These are phyloP conservation scores for Aspergillus puulaauensis DNA, from an alignment of 2,329 filamentous ascomycete genomes.

Conservation along the genomic window DNA sequence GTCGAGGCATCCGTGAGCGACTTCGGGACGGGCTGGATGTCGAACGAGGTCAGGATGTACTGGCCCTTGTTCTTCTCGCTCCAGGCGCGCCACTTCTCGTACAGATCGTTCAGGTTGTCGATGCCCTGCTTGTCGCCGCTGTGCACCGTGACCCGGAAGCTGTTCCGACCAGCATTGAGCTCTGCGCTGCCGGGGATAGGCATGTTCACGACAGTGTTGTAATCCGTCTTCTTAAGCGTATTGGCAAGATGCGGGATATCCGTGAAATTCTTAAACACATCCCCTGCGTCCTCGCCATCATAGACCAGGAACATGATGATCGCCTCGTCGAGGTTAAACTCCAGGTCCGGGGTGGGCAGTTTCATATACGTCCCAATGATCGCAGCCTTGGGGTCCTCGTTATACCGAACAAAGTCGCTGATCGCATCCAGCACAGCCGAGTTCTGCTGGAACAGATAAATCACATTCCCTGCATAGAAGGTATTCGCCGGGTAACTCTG, in stretches of 20 bases:
- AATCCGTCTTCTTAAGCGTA: slow-evolving; percentile 1
- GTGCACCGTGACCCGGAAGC: slow-evolving; percentile 8
- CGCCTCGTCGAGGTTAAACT: slow-evolving; percentile 6
- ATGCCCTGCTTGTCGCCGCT: not conserved
- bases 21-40: slow-evolving; percentile 8
- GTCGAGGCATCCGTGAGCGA: slow-evolving; percentile 8
- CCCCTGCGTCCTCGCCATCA: not conserved
- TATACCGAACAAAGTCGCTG: slow-evolving; percentile 3
- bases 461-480: slow-evolving; percentile 3
- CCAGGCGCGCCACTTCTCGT: slow-evolving; percentile 4
- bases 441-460: slow-evolving; percentile 9
- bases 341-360: not conserved
- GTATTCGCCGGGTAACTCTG: slow-evolving; percentile 4
- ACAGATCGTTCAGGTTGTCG: not conserved
- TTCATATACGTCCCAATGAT: slow-evolving; percentile 13
- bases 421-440: slow-evolving; percentile 1
- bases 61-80: slow-evolving; percentile 4
- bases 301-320: slow-evolving; percentile 11
- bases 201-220: slow-evolving; percentile 8
- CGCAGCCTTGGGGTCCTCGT: slow-evolving; percentile 10
- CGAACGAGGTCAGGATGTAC: not conserved
- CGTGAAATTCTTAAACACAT: slow-evolving; percentile 5
- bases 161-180: slow-evolving; percentile 4
- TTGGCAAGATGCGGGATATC: slow-evolving; percentile 2
- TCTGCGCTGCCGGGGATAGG: slow-evolving; percentile 3